Conservation (phyloP, 2,329 filamentous ascomycete species). For the Cryphonectria radicalis region DNA sequence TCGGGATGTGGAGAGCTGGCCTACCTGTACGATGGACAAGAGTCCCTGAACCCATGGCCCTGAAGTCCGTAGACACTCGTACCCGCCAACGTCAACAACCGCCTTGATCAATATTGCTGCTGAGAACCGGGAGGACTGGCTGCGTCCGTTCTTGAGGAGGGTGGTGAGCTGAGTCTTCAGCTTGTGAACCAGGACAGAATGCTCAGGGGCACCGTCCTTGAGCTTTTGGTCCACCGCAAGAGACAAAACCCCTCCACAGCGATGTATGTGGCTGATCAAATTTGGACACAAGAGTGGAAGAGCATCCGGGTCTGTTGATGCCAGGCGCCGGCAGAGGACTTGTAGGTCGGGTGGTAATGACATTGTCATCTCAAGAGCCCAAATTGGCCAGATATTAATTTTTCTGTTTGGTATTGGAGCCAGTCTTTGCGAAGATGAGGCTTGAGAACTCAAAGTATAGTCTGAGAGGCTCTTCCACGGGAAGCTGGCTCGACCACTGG, state of each 20-base stretch:
- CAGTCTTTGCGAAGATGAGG: constrained; percentile 6
- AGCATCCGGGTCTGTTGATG: constrained; percentile 71
- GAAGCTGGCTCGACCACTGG: not conserved
- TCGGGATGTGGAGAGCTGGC: constrained; percentile 22
- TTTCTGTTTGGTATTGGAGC: not conserved
- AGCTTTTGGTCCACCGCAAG: constrained; percentile 61
- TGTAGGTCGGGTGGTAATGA: constrained; percentile 61
- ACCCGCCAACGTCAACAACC: constrained; percentile 79
- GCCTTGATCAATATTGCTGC: constrained; percentile 81
- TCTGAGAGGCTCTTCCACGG: not conserved
- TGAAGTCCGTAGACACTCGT: constrained; percentile 75
- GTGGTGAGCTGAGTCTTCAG: constrained; percentile 78
- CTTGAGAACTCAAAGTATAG: not conserved
- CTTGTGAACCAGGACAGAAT: constrained; percentile 75
- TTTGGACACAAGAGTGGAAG: constrained; percentile 74
- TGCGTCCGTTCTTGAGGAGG: constrained; percentile 75
- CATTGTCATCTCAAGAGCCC: constrained; percentile 33
- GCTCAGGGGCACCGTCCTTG: constrained; percentile 66
- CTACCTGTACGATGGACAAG: constrained; percentile 72
- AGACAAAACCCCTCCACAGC: constrained; percentile 66
- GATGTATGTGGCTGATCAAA: constrained; percentile 64
- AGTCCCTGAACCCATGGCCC: constrained; percentile 80
- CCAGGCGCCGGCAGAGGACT: constrained; percentile 70
- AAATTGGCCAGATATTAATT: not conserved
- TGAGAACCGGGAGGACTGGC: constrained; percentile 73